These are phyloP conservation scores for Zanthoxylum bungeanum DNA, from an alignment of 345 rosid genomes.

Conservation along the genomic window DNA sequence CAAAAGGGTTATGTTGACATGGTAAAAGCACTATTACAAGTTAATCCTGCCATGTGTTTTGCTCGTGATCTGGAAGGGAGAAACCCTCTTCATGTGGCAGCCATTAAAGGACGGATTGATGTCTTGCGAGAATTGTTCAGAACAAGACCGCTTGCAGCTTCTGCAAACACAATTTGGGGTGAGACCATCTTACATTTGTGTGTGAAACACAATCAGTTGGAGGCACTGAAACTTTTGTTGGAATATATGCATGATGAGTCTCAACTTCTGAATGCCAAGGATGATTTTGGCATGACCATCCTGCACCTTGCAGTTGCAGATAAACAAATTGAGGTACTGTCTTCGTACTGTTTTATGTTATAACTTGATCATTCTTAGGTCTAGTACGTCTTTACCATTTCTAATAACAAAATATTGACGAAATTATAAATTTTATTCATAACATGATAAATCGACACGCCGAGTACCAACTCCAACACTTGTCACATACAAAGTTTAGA, in stretches of 20 bases:
- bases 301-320: slow-evolving; percentile 1
- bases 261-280: background rate
- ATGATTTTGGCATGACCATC: slow-evolving; percentile 3
- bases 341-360: too few relatives aligned
- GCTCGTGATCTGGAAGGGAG: background rate
- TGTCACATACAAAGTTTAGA: background rate
- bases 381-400: too few relatives aligned
- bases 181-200: slow-evolving; percentile 10
- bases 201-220: background rate
- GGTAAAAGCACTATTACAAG: background rate
- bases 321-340: slow-evolving; percentile 8
- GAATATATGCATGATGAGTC: background rate
- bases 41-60: background rate
- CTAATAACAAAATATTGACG: too few relatives aligned
- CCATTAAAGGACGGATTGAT: background rate
- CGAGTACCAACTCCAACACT: too few relatives aligned
- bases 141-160: background rate
- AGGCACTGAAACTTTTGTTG: slow-evolving; percentile 4
- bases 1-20: background rate
- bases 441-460: too few relatives aligned
- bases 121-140: background rate
- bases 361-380: too few relatives aligned
- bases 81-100: slow-evolving; percentile 14
- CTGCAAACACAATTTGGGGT: background rate
- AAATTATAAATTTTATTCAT: too few relatives aligned